These are phyloP conservation scores for Fusarium dlaminii DNA, from an alignment of 2,329 filamentous ascomycete species.

Conservation along the genomic window DNA sequence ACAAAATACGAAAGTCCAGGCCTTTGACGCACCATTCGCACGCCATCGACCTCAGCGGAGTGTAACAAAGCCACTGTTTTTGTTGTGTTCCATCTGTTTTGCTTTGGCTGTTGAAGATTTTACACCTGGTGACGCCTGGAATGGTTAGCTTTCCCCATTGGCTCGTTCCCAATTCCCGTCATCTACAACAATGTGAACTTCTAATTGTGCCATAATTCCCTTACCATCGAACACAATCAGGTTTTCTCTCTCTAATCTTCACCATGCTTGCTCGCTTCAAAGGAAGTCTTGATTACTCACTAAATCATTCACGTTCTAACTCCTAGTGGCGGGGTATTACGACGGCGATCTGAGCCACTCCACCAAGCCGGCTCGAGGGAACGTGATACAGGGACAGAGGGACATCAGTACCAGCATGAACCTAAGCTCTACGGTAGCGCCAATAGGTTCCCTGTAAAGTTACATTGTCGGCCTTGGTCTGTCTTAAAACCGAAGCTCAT, in stretches of 20 bases:
- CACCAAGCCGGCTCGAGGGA: constrained; percentile 36
- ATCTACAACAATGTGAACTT: neutral
- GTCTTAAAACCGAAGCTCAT: neutral
- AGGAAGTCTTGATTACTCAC: neutral
- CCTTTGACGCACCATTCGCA: constrained; percentile 31
- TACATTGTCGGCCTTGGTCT: neutral
- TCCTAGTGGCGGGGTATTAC: constrained; percentile 38
- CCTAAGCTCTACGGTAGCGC: neutral
- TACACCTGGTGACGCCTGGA: constrained; percentile 6
- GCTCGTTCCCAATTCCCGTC: neutral
- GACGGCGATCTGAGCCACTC: constrained; percentile 35
- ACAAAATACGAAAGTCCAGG: constrained; percentile 32
- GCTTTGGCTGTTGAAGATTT: constrained; percentile 4
- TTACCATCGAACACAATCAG: neutral
- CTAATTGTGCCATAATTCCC: neutral
- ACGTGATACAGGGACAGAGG: constrained; percentile 25
- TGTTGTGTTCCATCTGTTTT: neutral
- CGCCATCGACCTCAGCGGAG: constrained; percentile 28
- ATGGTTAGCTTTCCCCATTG: neutral
- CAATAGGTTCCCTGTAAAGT: constrained; percentile 16
- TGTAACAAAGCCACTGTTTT: neutral
- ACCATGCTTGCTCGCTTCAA: neutral
- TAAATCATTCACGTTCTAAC: constrained; percentile 9
- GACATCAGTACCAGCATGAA: neutral
- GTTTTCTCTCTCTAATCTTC: neutral